Evolutionary conservation across 345 rosid genomes (phyloP).

Genomic region (Mallotus nudiflorus): DNA sequence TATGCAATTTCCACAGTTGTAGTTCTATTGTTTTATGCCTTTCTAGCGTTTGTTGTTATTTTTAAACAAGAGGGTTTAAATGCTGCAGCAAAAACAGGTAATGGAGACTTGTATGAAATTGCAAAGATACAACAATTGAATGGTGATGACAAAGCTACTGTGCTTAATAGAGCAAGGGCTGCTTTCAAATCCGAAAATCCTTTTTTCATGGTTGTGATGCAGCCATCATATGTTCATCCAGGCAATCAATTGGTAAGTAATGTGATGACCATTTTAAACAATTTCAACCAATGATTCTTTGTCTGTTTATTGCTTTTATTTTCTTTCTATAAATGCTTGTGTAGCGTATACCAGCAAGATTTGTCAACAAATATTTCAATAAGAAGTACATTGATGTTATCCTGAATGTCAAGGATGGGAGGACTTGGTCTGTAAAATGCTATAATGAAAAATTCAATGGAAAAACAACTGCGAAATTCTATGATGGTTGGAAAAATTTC

Average conservation of each 20-base stretch:
- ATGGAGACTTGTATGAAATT: too few relatives aligned
- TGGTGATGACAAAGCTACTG: neutral
- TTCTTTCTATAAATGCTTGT: neutral
- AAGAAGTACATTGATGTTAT: neutral
- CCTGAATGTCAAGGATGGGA: constrained; percentile 9
- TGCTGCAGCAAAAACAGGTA: neutral
- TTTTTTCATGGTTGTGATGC: constrained; percentile 22
- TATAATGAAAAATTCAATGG: rapidly evolving
- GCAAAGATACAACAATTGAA: neutral
- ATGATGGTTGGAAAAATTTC: constrained; percentile 5
- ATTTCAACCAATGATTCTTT: too few relatives aligned
- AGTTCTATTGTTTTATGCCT: too few relatives aligned
- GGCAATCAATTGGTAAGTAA: neutral
- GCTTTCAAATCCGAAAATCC: constrained; percentile 28
- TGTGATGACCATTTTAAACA: too few relatives aligned
- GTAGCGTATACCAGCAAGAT: constrained; percentile 11
- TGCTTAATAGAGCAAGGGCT: constrained; percentile 18
- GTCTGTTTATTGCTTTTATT: neutral
- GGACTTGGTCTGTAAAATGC: constrained; percentile 15
- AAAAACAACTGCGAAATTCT: neutral
- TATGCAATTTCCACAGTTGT: too few relatives aligned
- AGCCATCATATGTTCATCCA: constrained; percentile 15
- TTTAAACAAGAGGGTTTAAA: too few relatives aligned
- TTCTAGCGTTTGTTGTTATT: too few relatives aligned
- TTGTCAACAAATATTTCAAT: constrained; percentile 10